Conservation (phyloP, 1,284 basidiomycete species). For the Ceratobasidium sp. region DNA sequence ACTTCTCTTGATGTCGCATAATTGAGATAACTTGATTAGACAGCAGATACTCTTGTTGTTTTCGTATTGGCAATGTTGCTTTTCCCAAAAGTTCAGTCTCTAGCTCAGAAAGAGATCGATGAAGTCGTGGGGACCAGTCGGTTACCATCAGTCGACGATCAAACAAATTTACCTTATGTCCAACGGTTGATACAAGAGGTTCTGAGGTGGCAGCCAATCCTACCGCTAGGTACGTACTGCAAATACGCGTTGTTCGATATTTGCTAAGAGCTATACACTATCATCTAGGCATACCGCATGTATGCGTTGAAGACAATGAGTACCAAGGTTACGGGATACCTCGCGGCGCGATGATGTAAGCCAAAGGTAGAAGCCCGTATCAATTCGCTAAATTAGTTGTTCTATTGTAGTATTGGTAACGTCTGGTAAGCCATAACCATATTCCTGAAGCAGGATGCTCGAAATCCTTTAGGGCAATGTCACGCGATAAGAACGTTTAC, state of each 20-base stretch:
- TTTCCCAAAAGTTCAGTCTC: constrained; percentile 39
- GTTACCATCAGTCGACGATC: constrained; percentile 36
- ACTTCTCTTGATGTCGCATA: background rate
- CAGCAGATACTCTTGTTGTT: constrained; percentile 11
- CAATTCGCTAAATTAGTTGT: background rate
- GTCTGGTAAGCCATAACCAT: constrained; percentile 20
- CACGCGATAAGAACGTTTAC: constrained; percentile 1
- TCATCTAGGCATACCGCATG: constrained; percentile 41
- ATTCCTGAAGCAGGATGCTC: no score
- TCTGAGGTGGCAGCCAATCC: constrained; percentile 35
- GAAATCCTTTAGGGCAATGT: constrained; percentile 27
- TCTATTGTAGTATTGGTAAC: background rate
- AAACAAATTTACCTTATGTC: constrained; percentile 38
- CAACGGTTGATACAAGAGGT: constrained; percentile 34
- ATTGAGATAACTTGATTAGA: background rate
- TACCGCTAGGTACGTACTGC: constrained; percentile 13
- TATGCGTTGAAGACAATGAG: constrained; percentile 36
- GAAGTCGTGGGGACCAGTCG: constrained; percentile 32
- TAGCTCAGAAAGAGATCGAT: constrained; percentile 42
- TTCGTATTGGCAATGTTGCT: constrained; percentile 31
- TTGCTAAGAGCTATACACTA: no score
- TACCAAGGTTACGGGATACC: constrained; percentile 36
- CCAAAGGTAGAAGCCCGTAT: background rate
- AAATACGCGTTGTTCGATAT: no score
- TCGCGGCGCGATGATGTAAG: constrained; percentile 20